Conservation (phyloP, 2,329 filamentous ascomycete genomes). For the Lecanoromycetidae sp. region DNA sequence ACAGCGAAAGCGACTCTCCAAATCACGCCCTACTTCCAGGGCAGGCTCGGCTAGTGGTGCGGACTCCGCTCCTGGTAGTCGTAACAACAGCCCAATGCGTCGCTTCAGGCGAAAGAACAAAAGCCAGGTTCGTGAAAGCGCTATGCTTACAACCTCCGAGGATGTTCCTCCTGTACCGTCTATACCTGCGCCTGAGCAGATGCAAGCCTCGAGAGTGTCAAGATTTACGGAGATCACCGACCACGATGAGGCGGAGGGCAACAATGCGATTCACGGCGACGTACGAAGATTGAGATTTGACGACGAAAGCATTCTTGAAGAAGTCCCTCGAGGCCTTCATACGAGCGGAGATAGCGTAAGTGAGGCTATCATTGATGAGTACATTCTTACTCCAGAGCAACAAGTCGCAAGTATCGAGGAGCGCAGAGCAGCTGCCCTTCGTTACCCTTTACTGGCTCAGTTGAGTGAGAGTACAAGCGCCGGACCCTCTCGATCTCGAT, state of each 20-base stretch:
- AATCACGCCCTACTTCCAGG: conserved; percentile 9
- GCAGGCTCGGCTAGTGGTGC: not conserved
- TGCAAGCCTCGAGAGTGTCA: not conserved
- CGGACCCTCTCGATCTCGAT: not conserved
- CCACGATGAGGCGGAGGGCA: conserved; percentile 1
- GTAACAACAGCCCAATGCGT: not conserved
- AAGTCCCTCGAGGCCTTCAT: not conserved
- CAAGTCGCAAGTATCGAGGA: conserved; percentile 6
- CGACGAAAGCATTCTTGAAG: not conserved
- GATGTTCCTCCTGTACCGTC: conserved; percentile 5
- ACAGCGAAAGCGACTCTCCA: conserved; percentile 10
- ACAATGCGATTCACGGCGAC: not conserved
- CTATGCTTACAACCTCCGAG: conserved; percentile 1
- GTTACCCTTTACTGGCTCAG: not conserved
- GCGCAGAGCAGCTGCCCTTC: conserved; percentile 6
- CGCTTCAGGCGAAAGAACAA: conserved; percentile 3
- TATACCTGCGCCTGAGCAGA: not conserved
- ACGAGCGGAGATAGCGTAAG: conserved; percentile 4
- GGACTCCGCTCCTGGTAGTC: conserved; percentile 3
- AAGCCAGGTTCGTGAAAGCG: not conserved
- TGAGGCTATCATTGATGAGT: conserved; percentile 10
- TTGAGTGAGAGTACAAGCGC: not conserved
- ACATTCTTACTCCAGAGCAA: conserved; percentile 14
- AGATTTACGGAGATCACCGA: not conserved
- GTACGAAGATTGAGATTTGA: not conserved